phyloP scores from a whole-genome alignment of 2,329 filamentous ascomycete genomes.

The Cladosporium velox region DNA sequence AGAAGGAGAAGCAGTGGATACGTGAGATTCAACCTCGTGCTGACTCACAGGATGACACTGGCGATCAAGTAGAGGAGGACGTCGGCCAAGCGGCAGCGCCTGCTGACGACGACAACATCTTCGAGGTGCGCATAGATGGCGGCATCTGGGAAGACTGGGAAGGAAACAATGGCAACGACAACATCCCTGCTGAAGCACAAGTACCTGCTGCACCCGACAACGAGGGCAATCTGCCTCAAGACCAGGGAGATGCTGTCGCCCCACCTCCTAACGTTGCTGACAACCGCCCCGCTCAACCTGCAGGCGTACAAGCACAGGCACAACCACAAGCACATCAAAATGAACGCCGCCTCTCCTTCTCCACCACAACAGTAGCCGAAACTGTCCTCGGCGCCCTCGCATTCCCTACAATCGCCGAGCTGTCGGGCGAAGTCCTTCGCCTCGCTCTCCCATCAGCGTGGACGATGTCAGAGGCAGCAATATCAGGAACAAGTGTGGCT shows the following conservation, averaged over 20 bases:
- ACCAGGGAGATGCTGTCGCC: conserved; percentile 43
- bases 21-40: conserved; percentile 61
- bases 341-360: conserved; percentile 50
- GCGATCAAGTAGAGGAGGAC: conserved; percentile 22
- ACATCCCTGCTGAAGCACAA: conserved; percentile 32
- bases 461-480: conserved; percentile 46
- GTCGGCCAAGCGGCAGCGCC: conserved; percentile 11
- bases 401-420: conserved; percentile 78
- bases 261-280: conserved; percentile 23
- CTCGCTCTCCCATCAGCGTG: conserved; percentile 67
- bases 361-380: conserved; percentile 58
- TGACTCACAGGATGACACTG: conserved; percentile 28
- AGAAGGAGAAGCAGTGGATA: conserved; percentile 61
- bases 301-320: conserved; percentile 23
- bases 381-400: conserved; percentile 69
- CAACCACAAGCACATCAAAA: conserved; percentile 38
- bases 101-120: conserved; percentile 33
- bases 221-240: conserved; percentile 42
- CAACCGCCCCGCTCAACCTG: conserved; percentile 24
- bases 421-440: conserved; percentile 74
- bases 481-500: conserved; percentile 31
- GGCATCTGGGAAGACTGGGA: conserved; percentile 47
- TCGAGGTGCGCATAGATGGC: conserved; percentile 40
- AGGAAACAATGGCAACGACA: conserved; percentile 36
- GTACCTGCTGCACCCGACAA: background rate